Evolutionary conservation across 768 basidiomycete species (phyloP).

Genomic region (Clavaria fumosa): DNA sequence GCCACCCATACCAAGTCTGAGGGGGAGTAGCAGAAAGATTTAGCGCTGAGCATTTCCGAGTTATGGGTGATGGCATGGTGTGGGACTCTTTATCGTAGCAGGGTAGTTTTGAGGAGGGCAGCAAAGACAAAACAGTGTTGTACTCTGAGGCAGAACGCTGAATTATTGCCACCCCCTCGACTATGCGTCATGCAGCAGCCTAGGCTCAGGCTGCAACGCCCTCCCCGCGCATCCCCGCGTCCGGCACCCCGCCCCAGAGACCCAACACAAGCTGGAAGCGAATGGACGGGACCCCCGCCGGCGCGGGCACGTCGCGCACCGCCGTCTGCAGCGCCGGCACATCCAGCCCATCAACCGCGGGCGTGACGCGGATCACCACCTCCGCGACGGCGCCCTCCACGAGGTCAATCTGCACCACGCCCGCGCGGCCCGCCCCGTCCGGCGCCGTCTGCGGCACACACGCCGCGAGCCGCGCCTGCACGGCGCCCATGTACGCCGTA

Average conservation of each 20-base stretch:
- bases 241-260: not conserved
- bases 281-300: not conserved
- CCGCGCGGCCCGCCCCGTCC: not conserved
- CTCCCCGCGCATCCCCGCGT: too few species aligned
- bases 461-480: not conserved
- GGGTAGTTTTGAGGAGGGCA: too few species aligned
- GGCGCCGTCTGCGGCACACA: not conserved
- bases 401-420: not conserved
- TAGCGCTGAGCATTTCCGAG: too few species aligned
- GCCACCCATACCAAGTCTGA: too few species aligned
- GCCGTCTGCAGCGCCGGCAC: not conserved
- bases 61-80: too few species aligned
- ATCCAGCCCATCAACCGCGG: not conserved
- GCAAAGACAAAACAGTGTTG: too few species aligned
- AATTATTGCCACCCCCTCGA: too few species aligned
- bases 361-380: not conserved
- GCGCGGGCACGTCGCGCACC: not conserved
- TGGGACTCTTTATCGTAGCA: too few species aligned
- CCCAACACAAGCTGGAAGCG: not conserved
- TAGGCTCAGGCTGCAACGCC: too few species aligned
- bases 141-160: too few species aligned
- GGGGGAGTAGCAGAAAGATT: too few species aligned
- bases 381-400: not conserved
- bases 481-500: not conserved
- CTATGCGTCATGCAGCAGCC: too few species aligned